Evolutionary conservation across 2,329 filamentous ascomycete species (phyloP), one percentile per base, ranked within the genome.

Genomic region (Fusarium sp.): DNA sequence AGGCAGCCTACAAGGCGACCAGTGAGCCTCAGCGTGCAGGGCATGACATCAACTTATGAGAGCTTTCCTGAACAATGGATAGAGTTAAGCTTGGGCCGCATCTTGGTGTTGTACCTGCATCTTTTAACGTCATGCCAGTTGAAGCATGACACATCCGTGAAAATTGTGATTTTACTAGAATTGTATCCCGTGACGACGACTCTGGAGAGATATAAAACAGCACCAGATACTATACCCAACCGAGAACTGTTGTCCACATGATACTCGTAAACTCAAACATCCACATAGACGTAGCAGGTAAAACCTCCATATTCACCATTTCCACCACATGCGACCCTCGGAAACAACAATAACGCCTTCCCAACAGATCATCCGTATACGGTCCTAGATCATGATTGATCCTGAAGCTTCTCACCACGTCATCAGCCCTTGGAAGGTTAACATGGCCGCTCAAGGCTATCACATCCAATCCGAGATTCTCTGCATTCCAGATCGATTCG

Each of bases 401-500:
- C 11, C 28, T 44, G 20, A 8, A 30, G 33, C 33, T 18, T 11
- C 2, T 6, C 10, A 28, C 34, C 18, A 26, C 20, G 7, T 34
- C 13, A 34, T 56, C 40, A 41, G 51, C 36, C 47, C 40, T 15
- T 16, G 9, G 28, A 34, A 38, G 15, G 6, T 66, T 8, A 16
- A 20, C 10, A 50, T 58, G 30, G 52, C 23, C 7, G 31, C n/a
- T 13, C n/a, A 46, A 38, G n/a, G 54, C 10, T 34, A 70, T 20
- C 44, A 42, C 13, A 18, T 52, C 2, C 50, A 64, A 42, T 55
- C 62, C 3, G 20, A n/a, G 37, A 51, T 63, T 8, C 16, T 70
- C 1, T 41, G 36, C n/a, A 16, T 67, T 16, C 67, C 66, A 2
- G 57, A 63, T 42, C 58, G 3, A 13, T 20, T 64, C 16, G 54